These are phyloP conservation scores for Elongisporangium undulatum DNA, from an alignment of 352 stramenopile genomes.

Conservation along the genomic window DNA sequence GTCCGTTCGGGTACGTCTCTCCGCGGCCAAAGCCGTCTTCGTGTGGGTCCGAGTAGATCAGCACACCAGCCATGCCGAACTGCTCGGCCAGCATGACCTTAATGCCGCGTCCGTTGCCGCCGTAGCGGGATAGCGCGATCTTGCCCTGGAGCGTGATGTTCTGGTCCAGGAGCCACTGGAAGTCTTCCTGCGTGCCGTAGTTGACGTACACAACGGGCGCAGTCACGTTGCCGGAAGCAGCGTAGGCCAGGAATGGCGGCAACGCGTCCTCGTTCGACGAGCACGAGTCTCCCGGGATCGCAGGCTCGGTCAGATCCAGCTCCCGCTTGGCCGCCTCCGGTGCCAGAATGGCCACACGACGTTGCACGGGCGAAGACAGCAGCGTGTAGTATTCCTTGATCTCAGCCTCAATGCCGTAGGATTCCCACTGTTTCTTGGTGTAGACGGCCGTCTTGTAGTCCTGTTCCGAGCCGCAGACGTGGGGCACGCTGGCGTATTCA, in stretches of 20 bases:
- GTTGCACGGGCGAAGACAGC: slow-evolving; percentile 58
- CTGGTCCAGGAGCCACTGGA: slow-evolving; percentile 59
- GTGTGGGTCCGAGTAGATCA: slow-evolving; percentile 89
- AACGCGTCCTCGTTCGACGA: slow-evolving; percentile 45
- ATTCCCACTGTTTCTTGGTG: slow-evolving; percentile 46
- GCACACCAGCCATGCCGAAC: slow-evolving; percentile 61
- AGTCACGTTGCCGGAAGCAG: slow-evolving; percentile 68
- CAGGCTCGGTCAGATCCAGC: slow-evolving; percentile 55
- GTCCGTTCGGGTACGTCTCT: slow-evolving; percentile 61
- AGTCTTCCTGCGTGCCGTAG: slow-evolving; percentile 78
- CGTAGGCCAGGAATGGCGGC: slow-evolving; percentile 83
- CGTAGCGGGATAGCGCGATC: slow-evolving; percentile 86
- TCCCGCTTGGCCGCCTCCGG: slow-evolving; percentile 20
- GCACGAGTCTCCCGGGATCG: slow-evolving; percentile 61
- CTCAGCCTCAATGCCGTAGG: slow-evolving; percentile 55
- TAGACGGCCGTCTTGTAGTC: slow-evolving; percentile 64
- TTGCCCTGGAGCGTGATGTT: slow-evolving; percentile 74
- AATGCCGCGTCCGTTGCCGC: slow-evolving; percentile 62
- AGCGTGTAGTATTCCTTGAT: slow-evolving; percentile 66
- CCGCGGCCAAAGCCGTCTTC: slow-evolving; percentile 78
- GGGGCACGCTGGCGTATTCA: slow-evolving; percentile 15
- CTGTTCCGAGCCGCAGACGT: slow-evolving; percentile 35
- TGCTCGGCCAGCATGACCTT: slow-evolving; percentile 86
- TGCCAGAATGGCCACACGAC: slow-evolving; percentile 37
- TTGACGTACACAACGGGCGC: slow-evolving; percentile 85